Evolutionary conservation across 2,329 filamentous ascomycete genomes (phyloP).

Genomic region (Ascomycota sp.): DNA sequence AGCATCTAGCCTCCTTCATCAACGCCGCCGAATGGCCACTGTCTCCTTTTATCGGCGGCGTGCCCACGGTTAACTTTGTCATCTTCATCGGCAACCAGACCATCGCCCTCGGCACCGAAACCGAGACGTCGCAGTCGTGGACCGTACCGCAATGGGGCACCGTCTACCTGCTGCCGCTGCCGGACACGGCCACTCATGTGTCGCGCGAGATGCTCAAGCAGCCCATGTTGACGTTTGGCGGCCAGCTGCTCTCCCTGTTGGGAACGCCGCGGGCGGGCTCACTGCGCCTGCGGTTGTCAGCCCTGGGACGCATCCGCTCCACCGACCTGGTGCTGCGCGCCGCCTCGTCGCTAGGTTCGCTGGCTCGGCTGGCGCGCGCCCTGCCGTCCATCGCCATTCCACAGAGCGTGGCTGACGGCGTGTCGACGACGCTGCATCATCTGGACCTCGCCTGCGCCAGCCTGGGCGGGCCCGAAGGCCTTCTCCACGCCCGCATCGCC

Average conservation of each 20-base stretch:
- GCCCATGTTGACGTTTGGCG: constrained; percentile 74
- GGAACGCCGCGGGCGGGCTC: constrained; percentile 71
- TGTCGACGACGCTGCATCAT: constrained; percentile 59
- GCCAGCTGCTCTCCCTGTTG: constrained; percentile 72
- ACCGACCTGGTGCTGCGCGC: constrained; percentile 73
- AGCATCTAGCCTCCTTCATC: constrained; percentile 84
- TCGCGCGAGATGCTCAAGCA: constrained; percentile 48
- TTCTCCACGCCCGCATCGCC: constrained; percentile 65
- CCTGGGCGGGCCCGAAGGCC: constrained; percentile 43
- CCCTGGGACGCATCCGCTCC: constrained; percentile 66
- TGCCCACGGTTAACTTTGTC: constrained; percentile 90
- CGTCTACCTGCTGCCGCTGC: constrained; percentile 36
- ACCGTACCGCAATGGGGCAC: constrained; percentile 89
- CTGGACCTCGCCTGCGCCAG: constrained; percentile 57
- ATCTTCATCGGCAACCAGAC: constrained; percentile 70
- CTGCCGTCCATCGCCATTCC: constrained; percentile 86
- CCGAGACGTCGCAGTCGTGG: constrained; percentile 46
- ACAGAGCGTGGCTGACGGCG: constrained; percentile 64
- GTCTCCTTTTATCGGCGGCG: constrained; percentile 78
- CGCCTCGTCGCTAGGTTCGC: constrained; percentile 80
- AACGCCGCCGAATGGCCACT: constrained; percentile 97
- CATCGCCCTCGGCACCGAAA: constrained; percentile 29
- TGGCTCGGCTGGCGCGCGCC: constrained; percentile 67
- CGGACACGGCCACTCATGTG: constrained; percentile 27
- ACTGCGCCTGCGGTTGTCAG: constrained; percentile 66